Base-by-base conservation (phyloP, 305 asterid species). In the Striga hermonthica region DNA sequence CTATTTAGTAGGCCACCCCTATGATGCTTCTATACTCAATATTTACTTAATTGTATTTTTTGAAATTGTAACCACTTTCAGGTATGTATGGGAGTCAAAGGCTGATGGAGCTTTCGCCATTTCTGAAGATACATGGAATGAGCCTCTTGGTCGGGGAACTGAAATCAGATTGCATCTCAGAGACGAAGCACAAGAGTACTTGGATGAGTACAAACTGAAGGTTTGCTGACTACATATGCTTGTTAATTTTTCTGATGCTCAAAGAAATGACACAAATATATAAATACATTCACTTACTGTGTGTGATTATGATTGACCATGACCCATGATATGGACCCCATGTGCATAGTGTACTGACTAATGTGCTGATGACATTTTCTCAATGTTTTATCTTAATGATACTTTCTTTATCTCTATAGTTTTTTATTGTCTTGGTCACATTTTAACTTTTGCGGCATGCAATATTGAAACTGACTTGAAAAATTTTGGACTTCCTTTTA, bases 61-160 rank as follows among this genome's bases (percentile, higher is more conserved):
- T 59, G 59, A 39, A 54, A 64, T 3, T 74, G 44, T 67, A 57
- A 39, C 57, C 54, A 14, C 28, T 49, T 72, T 50, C 83, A 88
- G 96, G 87, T 61, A 86, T 55, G 85, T 88, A 3, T 88, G 96
- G 96, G 96, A 88, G 78, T 88, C 96, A 35, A 88, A 82, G 79
- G 96, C 96, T 69, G 96, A 84, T 78, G 95, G 96, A 34, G 88
- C 94, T 45, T 88, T 88, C 73, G 95, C 96, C 47, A 78, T 88
- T 67, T 86, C 91, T 39, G 95, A 88, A 75, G 96, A 88, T 76
- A 73, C 55, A 10, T 84, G 90, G 94, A 86, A 86, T 50, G 91
- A 88, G 78, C 90, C 96, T 39, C 89, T 88, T 65, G 96, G 96
- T 12, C 91, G 95, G 57, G 96, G 95, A 66, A 82, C 95, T 39